Evolutionary conservation across 306 rosid genomes (phyloP).

Genomic region (Fragaria vesca): DNA sequence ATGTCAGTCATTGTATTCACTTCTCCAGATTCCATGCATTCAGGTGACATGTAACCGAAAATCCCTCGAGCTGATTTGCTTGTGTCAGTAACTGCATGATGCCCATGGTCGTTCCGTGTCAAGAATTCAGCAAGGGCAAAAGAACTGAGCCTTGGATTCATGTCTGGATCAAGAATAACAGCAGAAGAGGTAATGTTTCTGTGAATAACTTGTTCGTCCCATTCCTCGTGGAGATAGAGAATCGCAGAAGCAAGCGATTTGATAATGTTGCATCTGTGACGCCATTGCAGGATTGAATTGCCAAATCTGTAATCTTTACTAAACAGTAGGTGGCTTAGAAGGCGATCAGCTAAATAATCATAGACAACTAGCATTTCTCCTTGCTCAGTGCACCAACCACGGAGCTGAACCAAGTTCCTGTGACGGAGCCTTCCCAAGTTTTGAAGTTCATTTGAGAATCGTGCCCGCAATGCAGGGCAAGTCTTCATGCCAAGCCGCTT

Average conservation of each 20-base stretch:
- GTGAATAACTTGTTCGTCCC: slow-evolving; percentile 96
- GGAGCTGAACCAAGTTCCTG: slow-evolving; percentile 82
- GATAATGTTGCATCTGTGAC: slow-evolving; percentile 65
- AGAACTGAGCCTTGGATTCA: slow-evolving; percentile 73
- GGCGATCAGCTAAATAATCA: slow-evolving; percentile 78
- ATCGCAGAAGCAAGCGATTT: slow-evolving; percentile 84
- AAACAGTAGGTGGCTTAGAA: slow-evolving; percentile 67
- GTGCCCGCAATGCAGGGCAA: slow-evolving; percentile 75
- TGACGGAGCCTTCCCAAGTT: slow-evolving; percentile 83
- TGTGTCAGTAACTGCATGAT: slow-evolving; percentile 38
- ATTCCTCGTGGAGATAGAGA: slow-evolving; percentile 93
- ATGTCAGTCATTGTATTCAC: slow-evolving; percentile 73
- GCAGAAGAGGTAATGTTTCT: slow-evolving; percentile 92
- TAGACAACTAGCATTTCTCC: slow-evolving; percentile 98
- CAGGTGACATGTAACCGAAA: slow-evolving; percentile 92
- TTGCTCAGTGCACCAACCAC: slow-evolving; percentile 98
- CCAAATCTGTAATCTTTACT: slow-evolving; percentile 35
- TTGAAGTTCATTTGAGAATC: slow-evolving; percentile 75
- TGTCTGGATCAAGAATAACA: slow-evolving; percentile 74
- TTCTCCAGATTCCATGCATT: slow-evolving; percentile 70
- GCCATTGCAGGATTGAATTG: slow-evolving; percentile 54
- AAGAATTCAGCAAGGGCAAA: slow-evolving; percentile 94
- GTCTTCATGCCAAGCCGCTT: slow-evolving; percentile 97
- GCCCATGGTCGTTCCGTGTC: slow-evolving; percentile 78
- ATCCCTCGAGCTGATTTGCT: slow-evolving; percentile 67